Evolutionary conservation across 1,284 basidiomycete genomes (phyloP), one percentile per base, ranked within the genome.

Genomic region (Ganoderma meredithae): DNA sequence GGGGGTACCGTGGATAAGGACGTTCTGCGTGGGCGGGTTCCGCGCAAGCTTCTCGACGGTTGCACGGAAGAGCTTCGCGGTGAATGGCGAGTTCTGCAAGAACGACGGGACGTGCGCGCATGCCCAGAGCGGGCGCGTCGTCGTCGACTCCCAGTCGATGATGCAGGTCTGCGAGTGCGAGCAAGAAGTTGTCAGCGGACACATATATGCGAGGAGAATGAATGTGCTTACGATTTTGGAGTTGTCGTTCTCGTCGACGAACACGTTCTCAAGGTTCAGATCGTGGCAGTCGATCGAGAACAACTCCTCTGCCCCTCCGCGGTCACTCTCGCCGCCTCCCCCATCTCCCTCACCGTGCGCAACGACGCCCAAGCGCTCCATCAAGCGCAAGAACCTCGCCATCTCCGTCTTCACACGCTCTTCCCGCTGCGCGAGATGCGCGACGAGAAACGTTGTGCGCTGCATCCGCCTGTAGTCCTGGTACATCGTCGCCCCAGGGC

Each of bases 71-170:
- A 93, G 81, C 74, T 86, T 88, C 6, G 86, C 85, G 6, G 88
- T 88, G 81, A 93, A 93, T 0, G 90, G 88, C 68, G 88, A 89
- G 15, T 90, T 87, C 68, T 91, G 88, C 7, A 95, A 85, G 76
- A 94, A 94, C 0, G 91, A 87, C 0, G 92, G 92, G 3, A 93
- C 83, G 73, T 96, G 92, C 0, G 93, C 91, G 70, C 90, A 90
- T 33, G 90, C 90, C 87, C 95, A 94, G 25, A 95, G 84, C 8
- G 92, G 93, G 22, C 93, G 85, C 5, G 89, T 93, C 9, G 92
- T 93, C 19, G 92, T 94, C 12, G 92, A 92, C 77, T 95, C 92
- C 93, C 92, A 94, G 74, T 95, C 93, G 61, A 95, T 94, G 70
- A 95, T 86, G 74, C 91, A 92, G 0, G 91, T 91, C 93, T 94